A percentile compares a stretch with the other conserved stretches of the same genome.
phyloP scores from a whole-genome alignment of 1,284 basidiomycete species.

The Apiotrichum veenhuisii region DNA sequence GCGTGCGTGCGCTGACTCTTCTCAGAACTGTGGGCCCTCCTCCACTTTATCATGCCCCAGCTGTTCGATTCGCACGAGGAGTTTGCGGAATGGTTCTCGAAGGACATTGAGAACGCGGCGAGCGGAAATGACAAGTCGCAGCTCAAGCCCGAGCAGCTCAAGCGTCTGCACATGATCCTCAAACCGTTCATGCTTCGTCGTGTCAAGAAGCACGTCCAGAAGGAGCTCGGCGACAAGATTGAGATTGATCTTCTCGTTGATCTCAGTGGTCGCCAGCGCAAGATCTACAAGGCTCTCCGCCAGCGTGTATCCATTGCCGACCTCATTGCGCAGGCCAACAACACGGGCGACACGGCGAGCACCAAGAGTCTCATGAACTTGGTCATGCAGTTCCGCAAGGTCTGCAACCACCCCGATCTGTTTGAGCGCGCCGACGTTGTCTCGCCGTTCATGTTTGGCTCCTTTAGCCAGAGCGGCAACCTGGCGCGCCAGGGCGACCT shows the following conservation, averaged over 20 bases:
- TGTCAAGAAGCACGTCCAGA: constrained; percentile 98
- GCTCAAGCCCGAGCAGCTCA: constrained; percentile 91
- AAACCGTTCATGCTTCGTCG: constrained; percentile 99
- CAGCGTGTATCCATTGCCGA: constrained; percentile 94
- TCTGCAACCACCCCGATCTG: constrained; percentile 98
- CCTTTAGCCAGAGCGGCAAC: constrained; percentile 76
- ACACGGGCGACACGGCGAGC: constrained; percentile 67
- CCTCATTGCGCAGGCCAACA: constrained; percentile 86
- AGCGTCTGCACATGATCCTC: constrained; percentile 96
- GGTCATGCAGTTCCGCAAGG: constrained; percentile 99
- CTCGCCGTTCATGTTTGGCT: constrained; percentile 84
- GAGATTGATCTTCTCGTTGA: constrained; percentile 96
- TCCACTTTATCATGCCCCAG: constrained; percentile 99
- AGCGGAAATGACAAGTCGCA: constrained; percentile 65
- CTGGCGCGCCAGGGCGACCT: constrained; percentile 81
- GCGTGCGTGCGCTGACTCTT: background rate
- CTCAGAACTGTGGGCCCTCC: constrained; percentile 93
- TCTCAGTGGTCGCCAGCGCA: constrained; percentile 85
- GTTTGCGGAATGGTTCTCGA: constrained; percentile 99
- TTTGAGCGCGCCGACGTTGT: constrained; percentile 96
- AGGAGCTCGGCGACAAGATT: constrained; percentile 99
- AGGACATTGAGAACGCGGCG: constrained; percentile 95
- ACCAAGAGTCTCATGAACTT: constrained; percentile 87
- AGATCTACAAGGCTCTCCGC: constrained; percentile 85
- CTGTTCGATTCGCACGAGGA: constrained; percentile 99